Base-by-base conservation (phyloP, 331 rosid genomes). In the Erythrophleum ivorense region DNA sequence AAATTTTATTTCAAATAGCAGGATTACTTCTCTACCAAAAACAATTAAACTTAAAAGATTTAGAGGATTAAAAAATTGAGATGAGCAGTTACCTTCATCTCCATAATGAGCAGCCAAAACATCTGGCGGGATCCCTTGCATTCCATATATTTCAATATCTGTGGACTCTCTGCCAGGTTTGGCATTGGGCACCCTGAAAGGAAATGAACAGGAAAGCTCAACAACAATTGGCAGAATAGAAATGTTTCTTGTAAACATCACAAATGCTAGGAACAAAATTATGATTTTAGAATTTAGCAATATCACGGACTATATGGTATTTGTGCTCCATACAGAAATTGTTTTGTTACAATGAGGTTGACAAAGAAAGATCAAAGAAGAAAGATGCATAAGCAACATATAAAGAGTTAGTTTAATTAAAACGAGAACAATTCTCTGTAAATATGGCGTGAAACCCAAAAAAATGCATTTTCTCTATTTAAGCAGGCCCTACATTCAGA, bases 71-170 rank as follows among this genome's bases (percentile, higher is more conserved):
- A 3, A 46, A 6, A 7, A 10, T 5, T 19, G 50, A 82, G 40
- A 75, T 64, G 41, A 48, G 75, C 62, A 33, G 65, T 84, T 59
- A 96, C 99, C 99, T 73, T 94, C 99, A 41, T 94, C 99, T 50
- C 99, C 98, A 54, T 96, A 96, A 86, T 96, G 99, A 75, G 98
- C 97, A 52, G 98, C 97, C 91, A 96, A 82, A 69, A 92, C 52
- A 14, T 94, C 95, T 21, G 97, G 92, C 12, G 99, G 99, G 78
- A 96, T 96, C 88, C 99, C 99, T 89, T 96, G 99, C 99, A 96
- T 96, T 81, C 99, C 99, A 85, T 96, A 94, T 83, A 96, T 96
- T 80, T 96, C 99, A 83, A 96, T 92, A 80, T 96, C 99, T 0
- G 97, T 96, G 1, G 97, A 83, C 72, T 96, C 99, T 78, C 97